A percentile compares a stretch with the other conserved stretches of the same genome.
phyloP scores from a whole-genome alignment of 2,329 filamentous ascomycete species.

The Fusarium cicatricum region DNA sequence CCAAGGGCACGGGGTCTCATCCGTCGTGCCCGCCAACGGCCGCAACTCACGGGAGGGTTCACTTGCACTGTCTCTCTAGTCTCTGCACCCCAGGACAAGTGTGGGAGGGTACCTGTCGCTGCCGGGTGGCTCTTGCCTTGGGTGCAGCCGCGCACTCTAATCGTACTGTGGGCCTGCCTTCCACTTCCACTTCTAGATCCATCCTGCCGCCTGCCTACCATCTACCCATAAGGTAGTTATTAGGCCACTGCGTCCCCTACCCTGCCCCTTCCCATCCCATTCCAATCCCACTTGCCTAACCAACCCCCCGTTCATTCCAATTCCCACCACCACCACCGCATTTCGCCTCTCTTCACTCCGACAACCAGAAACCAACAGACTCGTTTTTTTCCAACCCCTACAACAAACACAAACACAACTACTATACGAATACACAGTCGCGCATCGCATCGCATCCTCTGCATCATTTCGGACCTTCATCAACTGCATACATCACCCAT shows the following conservation, averaged over 20 bases:
- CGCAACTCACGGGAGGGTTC: too few species aligned
- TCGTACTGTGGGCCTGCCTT: not conserved
- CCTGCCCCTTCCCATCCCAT: slow-evolving; percentile 36
- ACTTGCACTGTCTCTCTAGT: too few species aligned
- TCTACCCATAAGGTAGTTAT: too few species aligned
- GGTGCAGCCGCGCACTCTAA: slow-evolving; percentile 14
- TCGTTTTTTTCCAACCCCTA: slow-evolving; percentile 21
- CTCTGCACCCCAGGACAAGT: too few species aligned
- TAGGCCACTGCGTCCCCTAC: slow-evolving; percentile 38
- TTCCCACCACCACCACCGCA: slow-evolving; percentile 37
- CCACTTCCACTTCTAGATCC: slow-evolving; percentile 17
- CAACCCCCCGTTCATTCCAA: slow-evolving; percentile 39
- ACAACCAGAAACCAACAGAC: slow-evolving; percentile 30
- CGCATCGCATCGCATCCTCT: slow-evolving; percentile 10
- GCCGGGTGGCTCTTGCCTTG: not conserved
- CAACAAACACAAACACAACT: slow-evolving; percentile 39
- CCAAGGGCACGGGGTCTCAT: too few species aligned
- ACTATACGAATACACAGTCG: slow-evolving; percentile 16
- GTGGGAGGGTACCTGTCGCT: too few species aligned
- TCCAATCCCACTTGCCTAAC: slow-evolving; percentile 35
- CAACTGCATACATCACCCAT: not conserved
- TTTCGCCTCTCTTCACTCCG: slow-evolving; percentile 36
- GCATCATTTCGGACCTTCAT: not conserved
- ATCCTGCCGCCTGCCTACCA: not conserved
- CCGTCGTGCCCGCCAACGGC: too few species aligned